Base-by-base conservation (phyloP, 2,329 filamentous ascomycete genomes). In the Colletotrichum sansevieriae region DNA sequence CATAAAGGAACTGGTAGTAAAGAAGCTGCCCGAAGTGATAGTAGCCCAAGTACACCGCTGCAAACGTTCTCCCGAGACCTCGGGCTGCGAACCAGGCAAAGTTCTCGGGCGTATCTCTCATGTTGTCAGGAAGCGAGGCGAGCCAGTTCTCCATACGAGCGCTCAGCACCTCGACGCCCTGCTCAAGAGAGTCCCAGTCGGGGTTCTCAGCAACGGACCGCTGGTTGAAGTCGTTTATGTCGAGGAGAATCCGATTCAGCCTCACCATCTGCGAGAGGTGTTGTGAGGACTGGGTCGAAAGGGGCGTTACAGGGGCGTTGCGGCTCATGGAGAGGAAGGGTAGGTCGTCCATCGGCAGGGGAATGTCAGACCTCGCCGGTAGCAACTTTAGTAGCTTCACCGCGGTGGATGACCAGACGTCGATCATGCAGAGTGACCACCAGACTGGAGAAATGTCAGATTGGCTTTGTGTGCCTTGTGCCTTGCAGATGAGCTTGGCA, bases 21-120 rank as follows among this genome's bases (percentile, higher is more conserved):
- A 85, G 76, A n/a, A 84, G 75, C 60, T 83, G 80, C 3, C 78
- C 77, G 67, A 81, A 84, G 71, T 85, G 79, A 57, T 84, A 81
- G 58, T 83, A 84, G 1, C 82, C 82, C 4, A 85, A 71, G 66
- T 85, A 81, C 2, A 85, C 75, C 1, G 81, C 81, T 0, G 81
- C 79, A 51, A 83, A 84, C 12, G 79, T 77, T 4, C 79, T 75
- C 1, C 83, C 83, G 3, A 83, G 76, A 2, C 82, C 81, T 33
- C 78, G 72, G 0, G 73, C 71, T 4, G 78, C 73, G 59, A 79
- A 81, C 18, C 72, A 72, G 1, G 74, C 70, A 13, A 84, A 73
- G 60, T 83, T 85, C 25, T 76, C 76, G 2, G 74, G 74, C 0
- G 77, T 82, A 60, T 83, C 78, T 29, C 74, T 75, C 65, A 83